phyloP scores from a whole-genome alignment of 768 basidiomycete species.

The Macrolepiota dolichaula region DNA sequence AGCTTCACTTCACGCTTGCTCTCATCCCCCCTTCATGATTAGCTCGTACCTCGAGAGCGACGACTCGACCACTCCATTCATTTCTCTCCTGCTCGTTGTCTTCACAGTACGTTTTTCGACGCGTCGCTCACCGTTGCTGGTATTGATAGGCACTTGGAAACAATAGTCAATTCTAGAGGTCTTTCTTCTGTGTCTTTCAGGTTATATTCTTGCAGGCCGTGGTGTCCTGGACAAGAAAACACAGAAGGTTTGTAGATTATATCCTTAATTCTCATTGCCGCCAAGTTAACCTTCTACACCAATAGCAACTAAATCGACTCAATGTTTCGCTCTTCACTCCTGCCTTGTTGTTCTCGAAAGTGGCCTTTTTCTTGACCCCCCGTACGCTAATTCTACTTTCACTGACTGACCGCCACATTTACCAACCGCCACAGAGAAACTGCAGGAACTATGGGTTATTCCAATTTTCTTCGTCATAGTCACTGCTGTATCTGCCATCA shows the following conservation, averaged over 20 bases:
- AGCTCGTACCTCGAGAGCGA: background rate
- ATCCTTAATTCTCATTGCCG: background rate
- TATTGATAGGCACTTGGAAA: background rate
- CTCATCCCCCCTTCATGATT: background rate
- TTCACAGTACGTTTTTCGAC: conserved; percentile 42
- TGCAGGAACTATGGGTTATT: conserved; percentile 80
- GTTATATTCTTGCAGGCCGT: conserved; percentile 72
- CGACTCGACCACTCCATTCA: conserved; percentile 13
- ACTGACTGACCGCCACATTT: background rate
- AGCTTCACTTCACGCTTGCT: background rate
- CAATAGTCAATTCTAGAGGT: conserved; percentile 84
- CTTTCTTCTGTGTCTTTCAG: conserved; percentile 79
- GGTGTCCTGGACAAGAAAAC: conserved; percentile 88
- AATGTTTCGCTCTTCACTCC: conserved; percentile 91
- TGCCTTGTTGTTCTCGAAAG: conserved; percentile 88
- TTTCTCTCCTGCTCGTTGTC: conserved; percentile 49
- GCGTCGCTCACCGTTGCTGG: conserved; percentile 2
- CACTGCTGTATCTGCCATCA: conserved; percentile 63
- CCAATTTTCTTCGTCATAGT: conserved; percentile 83
- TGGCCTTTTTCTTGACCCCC: conserved; percentile 88
- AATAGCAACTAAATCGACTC: conserved; percentile 73
- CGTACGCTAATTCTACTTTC: conserved; percentile 32
- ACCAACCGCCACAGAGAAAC: conserved; percentile 46
- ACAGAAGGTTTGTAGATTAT: conserved; percentile 62
- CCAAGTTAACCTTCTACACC: background rate